Percentiles rank a stretch among this genome's conserved stretches.
These are phyloP conservation scores for Diutina neorugosa DNA, from an alignment of 1,139 yeast species.

Conservation along the genomic window DNA sequence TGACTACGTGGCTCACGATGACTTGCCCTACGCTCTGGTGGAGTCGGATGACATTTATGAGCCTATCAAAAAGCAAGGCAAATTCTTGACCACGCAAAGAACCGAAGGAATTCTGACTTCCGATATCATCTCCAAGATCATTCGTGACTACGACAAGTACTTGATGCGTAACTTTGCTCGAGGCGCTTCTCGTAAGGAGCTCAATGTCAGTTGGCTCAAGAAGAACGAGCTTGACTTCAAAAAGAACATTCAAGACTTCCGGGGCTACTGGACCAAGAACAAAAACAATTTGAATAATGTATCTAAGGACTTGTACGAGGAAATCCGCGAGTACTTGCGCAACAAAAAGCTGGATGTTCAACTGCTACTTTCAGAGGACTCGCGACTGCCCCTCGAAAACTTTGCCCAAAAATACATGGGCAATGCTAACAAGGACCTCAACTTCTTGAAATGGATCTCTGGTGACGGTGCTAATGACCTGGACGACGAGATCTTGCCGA, in stretches of 20 bases:
- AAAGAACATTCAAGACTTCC: slow-evolving; percentile 78
- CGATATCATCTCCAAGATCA: slow-evolving; percentile 88
- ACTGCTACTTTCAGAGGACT: slow-evolving; percentile 9
- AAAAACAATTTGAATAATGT: slow-evolving; percentile 59
- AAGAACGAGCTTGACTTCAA: slow-evolving; percentile 91
- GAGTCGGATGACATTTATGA: slow-evolving; percentile 85
- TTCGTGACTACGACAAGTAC: slow-evolving; percentile 92
- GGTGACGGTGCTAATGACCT: not conserved
- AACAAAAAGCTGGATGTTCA: slow-evolving; percentile 34
- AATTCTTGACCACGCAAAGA: slow-evolving; percentile 87
- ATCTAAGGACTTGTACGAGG: slow-evolving; percentile 73
- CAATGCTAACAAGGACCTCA: slow-evolving; percentile 32
- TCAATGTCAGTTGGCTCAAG: slow-evolving; percentile 93
- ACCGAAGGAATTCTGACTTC: slow-evolving; percentile 95
- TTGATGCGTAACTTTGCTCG: slow-evolving; percentile 94
- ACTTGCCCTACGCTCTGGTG: slow-evolving; percentile 81
- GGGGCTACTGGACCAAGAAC: slow-evolving; percentile 72
- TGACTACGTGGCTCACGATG: slow-evolving; percentile 97
- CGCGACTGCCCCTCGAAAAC: slow-evolving; percentile 38
- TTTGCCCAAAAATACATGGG: slow-evolving; percentile 53
- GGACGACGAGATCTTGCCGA: slow-evolving; percentile 3
- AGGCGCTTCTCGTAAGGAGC: slow-evolving; percentile 92
- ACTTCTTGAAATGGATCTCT: not conserved
- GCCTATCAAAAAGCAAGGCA: slow-evolving; percentile 83
- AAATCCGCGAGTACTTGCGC: slow-evolving; percentile 63